These are phyloP conservation scores for Eucalyptus sp. DNA, from an alignment of 345 rosid genomes.

Conservation along the genomic window DNA sequence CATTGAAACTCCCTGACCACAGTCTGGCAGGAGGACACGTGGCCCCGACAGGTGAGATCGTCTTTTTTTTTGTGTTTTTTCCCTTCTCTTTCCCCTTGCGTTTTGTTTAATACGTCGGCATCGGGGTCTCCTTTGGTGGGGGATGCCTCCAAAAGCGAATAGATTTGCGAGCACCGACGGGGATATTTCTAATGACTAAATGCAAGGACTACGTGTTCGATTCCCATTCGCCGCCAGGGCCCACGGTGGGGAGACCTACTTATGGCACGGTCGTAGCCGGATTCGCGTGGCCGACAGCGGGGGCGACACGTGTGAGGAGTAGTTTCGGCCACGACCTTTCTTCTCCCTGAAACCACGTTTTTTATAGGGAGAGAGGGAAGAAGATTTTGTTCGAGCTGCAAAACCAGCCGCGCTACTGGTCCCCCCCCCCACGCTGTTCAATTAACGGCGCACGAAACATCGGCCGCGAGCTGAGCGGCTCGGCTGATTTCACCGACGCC, in stretches of 20 bases:
- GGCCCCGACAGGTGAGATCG: neutral
- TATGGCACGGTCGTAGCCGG: neutral
- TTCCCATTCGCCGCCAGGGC: neutral
- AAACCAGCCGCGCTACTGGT: neutral
- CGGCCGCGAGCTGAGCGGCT: neutral
- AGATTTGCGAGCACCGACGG: neutral
- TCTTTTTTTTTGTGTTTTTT: fast-evolving
- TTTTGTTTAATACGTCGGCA: neutral
- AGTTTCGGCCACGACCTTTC: neutral
- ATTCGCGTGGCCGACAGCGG: neutral
- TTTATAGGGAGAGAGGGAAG: neutral
- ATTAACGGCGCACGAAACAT: neutral
- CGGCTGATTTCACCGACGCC: neutral
- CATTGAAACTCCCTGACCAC: neutral
- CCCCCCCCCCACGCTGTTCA: neutral
- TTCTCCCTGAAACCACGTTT: neutral
- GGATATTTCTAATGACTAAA: neutral
- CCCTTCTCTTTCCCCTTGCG: no score
- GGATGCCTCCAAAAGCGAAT: neutral
- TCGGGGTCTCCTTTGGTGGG: neutral
- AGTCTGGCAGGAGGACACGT: neutral
- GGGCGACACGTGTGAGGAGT: neutral
- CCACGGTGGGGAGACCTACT: neutral
- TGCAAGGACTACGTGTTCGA: neutral
- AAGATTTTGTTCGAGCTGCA: neutral